Base-by-base conservation (phyloP, 306 rosid genomes). In the Cajanus cajan region DNA sequence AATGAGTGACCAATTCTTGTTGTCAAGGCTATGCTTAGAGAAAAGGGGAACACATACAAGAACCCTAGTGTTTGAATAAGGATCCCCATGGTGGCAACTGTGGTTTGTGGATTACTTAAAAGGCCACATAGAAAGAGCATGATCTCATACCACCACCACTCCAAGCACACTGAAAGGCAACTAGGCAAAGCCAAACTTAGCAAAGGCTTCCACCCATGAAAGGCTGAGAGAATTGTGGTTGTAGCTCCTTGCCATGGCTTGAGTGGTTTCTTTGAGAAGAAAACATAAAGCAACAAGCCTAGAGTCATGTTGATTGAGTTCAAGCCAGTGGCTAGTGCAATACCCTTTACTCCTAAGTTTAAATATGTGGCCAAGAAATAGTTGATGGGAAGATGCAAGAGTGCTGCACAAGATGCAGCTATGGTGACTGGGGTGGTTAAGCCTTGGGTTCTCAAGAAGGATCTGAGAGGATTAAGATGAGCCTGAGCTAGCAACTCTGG, bases 121-220 rank as follows among this genome's bases (percentile, higher is more conserved):
- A 90, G n/a, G 0, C 98, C 98, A 68, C 98, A 95, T 0, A 92
- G 84, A 61, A 95, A 93, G 59, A 95, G 61, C 97, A 95, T 91
- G 13, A 95, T 88, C 81, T 95, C 98, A 39, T 95, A 95, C 97
- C 97, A 95, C 98, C 98, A 95, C 98, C 98, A 92, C 66, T 95
- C 98, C 83, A 95, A 81, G 85, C 98, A 95, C 54, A 95, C 85
- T 0, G 98, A 87, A 7, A 89, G 45, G 15, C 96, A 89, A 18
- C 97, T 95, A 8, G 97, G 98, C 5, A 92, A 9, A 25, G 98
- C 95, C 25, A 95, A 78, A 3, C 83, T 85, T 19, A 94, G 66
- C 82, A 94, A 54, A 5, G 97, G 97, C 59, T 18, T 61, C 97
- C 98, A 95, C 0, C 92, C 95, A 21, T 78, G 87, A 21, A 85